Base-by-base conservation (phyloP, 306 rosid species). In the Alnus glutinosa region DNA sequence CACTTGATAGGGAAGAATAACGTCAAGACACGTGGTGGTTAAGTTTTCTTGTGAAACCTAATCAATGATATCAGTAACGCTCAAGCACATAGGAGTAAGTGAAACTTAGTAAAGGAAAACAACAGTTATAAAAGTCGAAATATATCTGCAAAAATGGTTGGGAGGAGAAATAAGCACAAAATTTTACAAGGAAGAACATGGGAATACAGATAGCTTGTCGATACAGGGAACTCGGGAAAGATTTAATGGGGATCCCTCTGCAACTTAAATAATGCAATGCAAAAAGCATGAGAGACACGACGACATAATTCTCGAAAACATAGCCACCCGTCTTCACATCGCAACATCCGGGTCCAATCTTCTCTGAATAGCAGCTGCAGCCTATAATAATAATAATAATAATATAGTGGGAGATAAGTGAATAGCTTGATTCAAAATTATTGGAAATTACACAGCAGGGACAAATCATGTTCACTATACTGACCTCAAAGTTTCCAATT, bases 281-380 rank as follows among this genome's bases (percentile, higher is more conserved):
- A 12, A n/a, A 68, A 10, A 39, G 37, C 50, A 52, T 39, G 80
- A 73, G 55, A 19, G n/a, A 2, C 28, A 7, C 30, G 13, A 18
- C 10, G 1, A 14, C 9, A 0, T 23, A 10, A 3, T 67, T 37
- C 7, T 18, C 7, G 4, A 16, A 16, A 1, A n/a, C 9, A 18
- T 32, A 49, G 58, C 87, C 78, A 34, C 61, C 75, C 78, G 72
- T 73, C 48, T 79, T 85, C 63, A 94, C 78, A 89, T 70, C 7
- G 94, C 85, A 48, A 93, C 88, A 78, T 95, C 99, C 55, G 99
- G 98, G 81, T 93, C 99, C 90, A 95, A 89, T 81, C 97, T 89
- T 85, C 96, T 87, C 83, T 95, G 98, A 80, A 95, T 95, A 61
- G 99, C 98, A 62, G 99, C 98, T 14, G 99, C 99, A 69, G 99